Conservation (phyloP, 2,329 filamentous ascomycete genomes). For the Arthrobotrys musiformis region DNA sequence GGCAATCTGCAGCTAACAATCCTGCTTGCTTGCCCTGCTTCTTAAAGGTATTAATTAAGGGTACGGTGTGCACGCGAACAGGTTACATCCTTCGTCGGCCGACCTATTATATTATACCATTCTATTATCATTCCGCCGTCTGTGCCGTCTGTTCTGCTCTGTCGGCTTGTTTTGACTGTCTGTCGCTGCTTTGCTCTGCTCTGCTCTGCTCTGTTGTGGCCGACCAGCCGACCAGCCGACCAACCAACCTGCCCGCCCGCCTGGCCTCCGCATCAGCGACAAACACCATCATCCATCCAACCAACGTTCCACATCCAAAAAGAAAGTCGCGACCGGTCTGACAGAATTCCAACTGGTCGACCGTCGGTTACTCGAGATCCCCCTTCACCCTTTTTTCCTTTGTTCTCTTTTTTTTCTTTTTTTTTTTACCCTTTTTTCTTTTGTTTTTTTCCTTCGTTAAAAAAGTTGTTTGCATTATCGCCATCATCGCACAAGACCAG, state of each 20-base stretch:
- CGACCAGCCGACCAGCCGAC: background rate
- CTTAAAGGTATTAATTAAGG: no score
- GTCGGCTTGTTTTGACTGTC: background rate
- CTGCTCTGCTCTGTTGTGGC: background rate
- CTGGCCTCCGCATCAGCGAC: slow-evolving; percentile 14
- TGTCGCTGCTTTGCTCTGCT: background rate
- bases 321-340: background rate
- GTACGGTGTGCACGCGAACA: background rate
- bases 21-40: no score
- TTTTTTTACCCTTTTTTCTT: background rate
- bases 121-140: background rate
- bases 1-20: no score
- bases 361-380: slow-evolving; percentile 13
- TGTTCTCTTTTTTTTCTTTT: background rate
- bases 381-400: background rate
- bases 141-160: background rate
- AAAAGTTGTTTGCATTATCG: slow-evolving; percentile 8
- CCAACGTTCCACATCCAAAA: background rate
- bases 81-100: background rate
- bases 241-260: no score
- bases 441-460: background rate
- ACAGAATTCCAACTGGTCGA: background rate
- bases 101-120: no score
- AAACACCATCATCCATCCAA: slow-evolving; percentile 19
- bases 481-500: slow-evolving; percentile 31